Conservation (phyloP, 108 stramenopile genomes). For the Skeletonema menzelii region DNA sequence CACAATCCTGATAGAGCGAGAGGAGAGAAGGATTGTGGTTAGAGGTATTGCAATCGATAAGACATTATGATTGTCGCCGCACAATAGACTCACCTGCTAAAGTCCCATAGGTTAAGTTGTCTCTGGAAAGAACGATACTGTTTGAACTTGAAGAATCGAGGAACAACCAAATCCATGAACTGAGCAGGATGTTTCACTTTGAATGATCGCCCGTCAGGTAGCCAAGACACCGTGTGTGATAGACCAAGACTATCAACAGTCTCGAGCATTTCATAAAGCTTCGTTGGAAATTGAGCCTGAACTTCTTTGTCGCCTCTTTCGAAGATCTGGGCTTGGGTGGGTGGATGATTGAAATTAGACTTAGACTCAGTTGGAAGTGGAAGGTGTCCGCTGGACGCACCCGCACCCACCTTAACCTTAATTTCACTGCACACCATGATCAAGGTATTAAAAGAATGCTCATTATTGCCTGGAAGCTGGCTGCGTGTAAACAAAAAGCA, state of each 20-base stretch:
- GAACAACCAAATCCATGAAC: constrained; percentile 1
- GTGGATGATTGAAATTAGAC: too few relatives aligned
- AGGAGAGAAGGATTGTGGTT: not conserved
- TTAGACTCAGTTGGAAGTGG: constrained; percentile 44
- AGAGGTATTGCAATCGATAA: not conserved
- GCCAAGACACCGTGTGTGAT: not conserved
- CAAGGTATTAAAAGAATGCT: too few relatives aligned
- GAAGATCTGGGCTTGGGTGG: not conserved
- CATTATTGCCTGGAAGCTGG: too few relatives aligned
- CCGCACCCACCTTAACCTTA: too few relatives aligned
- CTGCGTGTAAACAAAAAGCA: too few relatives aligned
- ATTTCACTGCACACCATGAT: too few relatives aligned
- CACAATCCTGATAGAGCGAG: not conserved
- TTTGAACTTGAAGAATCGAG: constrained; percentile 9
- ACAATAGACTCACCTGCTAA: not conserved
- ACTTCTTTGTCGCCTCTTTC: not conserved
- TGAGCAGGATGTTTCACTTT: not conserved
- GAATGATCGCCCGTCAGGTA: not conserved
- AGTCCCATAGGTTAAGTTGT: constrained; percentile 3
- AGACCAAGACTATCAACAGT: constrained; percentile 40
- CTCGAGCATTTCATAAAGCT: not conserved
- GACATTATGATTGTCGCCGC: not conserved
- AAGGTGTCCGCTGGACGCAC: too few relatives aligned
- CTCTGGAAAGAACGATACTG: constrained; percentile 9
- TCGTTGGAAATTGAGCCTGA: not conserved